Evolutionary conservation across 139 green algal genomes (phyloP).

Genomic region (Axilococcus clingmanii): DNA sequence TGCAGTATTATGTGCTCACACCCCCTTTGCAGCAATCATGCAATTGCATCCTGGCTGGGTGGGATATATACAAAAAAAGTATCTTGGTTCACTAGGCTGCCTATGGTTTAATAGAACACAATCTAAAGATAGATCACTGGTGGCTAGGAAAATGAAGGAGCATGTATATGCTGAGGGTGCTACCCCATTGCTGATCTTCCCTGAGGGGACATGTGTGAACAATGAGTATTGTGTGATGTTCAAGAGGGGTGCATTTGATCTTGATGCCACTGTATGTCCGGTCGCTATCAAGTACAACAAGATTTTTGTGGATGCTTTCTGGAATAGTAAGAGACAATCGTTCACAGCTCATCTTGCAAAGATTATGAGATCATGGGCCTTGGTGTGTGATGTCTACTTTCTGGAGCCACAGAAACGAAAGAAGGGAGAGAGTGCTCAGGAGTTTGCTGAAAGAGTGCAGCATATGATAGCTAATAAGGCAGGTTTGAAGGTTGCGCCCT

Average conservation of each 20-base stretch:
- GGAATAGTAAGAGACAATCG: slow-evolving; percentile 85
- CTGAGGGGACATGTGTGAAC: slow-evolving; percentile 99
- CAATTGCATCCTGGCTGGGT: slow-evolving; percentile 86
- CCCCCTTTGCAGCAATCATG: slow-evolving; percentile 88
- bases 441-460: slow-evolving; percentile 84
- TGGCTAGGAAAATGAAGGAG: slow-evolving; percentile 64
- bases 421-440: slow-evolving; percentile 53
- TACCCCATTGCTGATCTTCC: slow-evolving; percentile 96
- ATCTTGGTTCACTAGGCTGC: slow-evolving; percentile 83
- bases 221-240: slow-evolving; percentile 99
- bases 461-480: slow-evolving; percentile 65
- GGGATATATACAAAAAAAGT: slow-evolving; percentile 74
- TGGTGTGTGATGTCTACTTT: slow-evolving; percentile 94
- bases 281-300: slow-evolving; percentile 99
- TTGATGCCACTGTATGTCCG: slow-evolving; percentile 73
- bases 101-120: slow-evolving; percentile 96
- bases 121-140: slow-evolving; percentile 78
- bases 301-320: slow-evolving; percentile 99
- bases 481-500: slow-evolving; percentile 70
- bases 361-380: slow-evolving; percentile 90
- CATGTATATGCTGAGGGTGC: slow-evolving; percentile 61
- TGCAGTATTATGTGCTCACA: slow-evolving; percentile 80
- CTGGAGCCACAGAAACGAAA: slow-evolving; percentile 74
- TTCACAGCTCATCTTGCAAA: slow-evolving; percentile 86
- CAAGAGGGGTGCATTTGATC: slow-evolving; percentile 93